Evolutionary conservation across 345 rosid species (phyloP).

Genomic region (Gossypium australe): DNA sequence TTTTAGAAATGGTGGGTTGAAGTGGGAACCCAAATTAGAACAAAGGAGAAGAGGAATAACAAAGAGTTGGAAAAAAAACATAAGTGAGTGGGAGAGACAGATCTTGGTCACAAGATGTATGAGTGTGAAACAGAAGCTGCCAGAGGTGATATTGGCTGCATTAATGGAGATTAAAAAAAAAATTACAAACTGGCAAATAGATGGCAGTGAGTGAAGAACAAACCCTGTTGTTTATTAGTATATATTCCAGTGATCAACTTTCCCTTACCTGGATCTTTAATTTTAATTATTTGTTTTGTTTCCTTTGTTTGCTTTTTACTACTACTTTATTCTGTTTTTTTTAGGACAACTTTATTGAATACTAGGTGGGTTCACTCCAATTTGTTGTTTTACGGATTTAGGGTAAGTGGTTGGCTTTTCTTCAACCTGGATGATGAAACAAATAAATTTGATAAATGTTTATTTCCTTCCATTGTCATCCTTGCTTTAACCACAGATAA

Average conservation of each 20-base stretch:
- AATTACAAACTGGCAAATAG: slow-evolving; percentile 38
- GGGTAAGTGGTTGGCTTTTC: no score
- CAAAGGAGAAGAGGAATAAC: slow-evolving; percentile 4
- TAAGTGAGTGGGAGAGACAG: slow-evolving; percentile 6
- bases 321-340: not conserved
- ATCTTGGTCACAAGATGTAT: slow-evolving; percentile 27
- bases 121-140: slow-evolving; percentile 33
- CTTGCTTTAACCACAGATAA: no score
- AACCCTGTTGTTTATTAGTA: slow-evolving; percentile 1
- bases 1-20: not conserved
- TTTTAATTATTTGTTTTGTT: slow-evolving; percentile 1
- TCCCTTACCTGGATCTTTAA: slow-evolving; percentile 26
- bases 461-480: no score
- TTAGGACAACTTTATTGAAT: slow-evolving; percentile 29
- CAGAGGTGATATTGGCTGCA: slow-evolving; percentile 38
- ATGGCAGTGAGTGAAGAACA: slow-evolving; percentile 38
- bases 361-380: slow-evolving; percentile 24
- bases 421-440: no score
- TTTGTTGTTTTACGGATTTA: no score
- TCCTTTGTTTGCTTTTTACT: slow-evolving; percentile 4
- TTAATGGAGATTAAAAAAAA: slow-evolving; percentile 17
- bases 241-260: not conserved
- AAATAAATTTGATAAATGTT: no score
- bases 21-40: slow-evolving; percentile 4
- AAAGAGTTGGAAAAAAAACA: slow-evolving; percentile 16